Base-by-base conservation (phyloP, 208 protist genomes). In the Acanthamoeba rhysodes region DNA sequence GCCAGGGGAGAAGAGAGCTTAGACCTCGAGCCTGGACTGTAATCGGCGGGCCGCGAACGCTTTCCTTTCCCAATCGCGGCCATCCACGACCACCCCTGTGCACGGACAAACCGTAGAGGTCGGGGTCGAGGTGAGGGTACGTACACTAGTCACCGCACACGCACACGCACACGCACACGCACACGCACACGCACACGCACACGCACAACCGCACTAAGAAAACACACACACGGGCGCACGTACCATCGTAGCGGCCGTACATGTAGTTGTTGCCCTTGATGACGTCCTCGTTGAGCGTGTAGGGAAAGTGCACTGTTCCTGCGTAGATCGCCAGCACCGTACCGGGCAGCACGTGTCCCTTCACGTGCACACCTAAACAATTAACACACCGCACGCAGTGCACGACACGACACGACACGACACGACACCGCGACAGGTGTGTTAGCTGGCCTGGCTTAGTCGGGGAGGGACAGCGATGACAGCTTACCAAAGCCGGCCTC, bases 311-410 rank as follows among this genome's bases (percentile, higher is more conserved):
- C 12, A 93, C 74, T 0, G 80, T 68, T 20, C 95, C 95, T 16
- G 95, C 93, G n/a, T 96, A 96, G 10, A 96, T 90, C 9, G 78
- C 90, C 24, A 96, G 10, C 6, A 96, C 80, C 22, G 95, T 96
- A 16, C 95, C 95, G 3, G 95, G 95, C 27, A 91, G 37, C n/a
- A 82, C 14, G 27, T 78, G 59, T 2, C 95, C 95, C 48, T 72
- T 18, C 0, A 96, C 34, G n/a, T 87, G 55, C 27, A 76, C 29
- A 76, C 68, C 68, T 27, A 90, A 70, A 27, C 20, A 64, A 3
- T 27, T 10, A 24, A 27, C 4, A 64, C 45, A 48, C 45, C 45
- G 45, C 45, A 48, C 45, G 10, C 45, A 7, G 45, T 9, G 45
- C 45, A 48, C 45, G 45, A 48, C 45, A 48, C 45, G 37, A 41